phyloP scores from a whole-genome alignment of 148 eudicot genomes.

The Rhododendron griersonianum region DNA sequence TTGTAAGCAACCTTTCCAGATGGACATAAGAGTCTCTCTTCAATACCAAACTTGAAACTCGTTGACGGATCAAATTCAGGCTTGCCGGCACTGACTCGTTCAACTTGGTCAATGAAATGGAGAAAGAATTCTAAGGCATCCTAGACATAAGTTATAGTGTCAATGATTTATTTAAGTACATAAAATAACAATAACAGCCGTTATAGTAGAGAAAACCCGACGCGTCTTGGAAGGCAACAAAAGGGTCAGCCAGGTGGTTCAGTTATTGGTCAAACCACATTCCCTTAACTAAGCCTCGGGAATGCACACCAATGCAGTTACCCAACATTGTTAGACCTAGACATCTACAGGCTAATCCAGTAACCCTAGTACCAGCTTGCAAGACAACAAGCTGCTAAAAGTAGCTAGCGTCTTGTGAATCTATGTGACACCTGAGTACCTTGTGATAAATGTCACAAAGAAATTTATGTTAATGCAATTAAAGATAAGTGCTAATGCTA shows the following conservation, averaged over 20 bases:
- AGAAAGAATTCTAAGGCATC: conserved; percentile 95
- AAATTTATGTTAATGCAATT: background rate
- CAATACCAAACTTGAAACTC: conserved; percentile 91
- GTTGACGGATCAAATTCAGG: conserved; percentile 74
- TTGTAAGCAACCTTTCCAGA: conserved; percentile 95
- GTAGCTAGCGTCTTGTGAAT: background rate
- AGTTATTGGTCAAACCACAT: background rate
- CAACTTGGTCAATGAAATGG: conserved; percentile 93
- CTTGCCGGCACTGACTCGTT: conserved; percentile 65
- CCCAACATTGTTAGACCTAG: background rate
- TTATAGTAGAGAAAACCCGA: background rate
- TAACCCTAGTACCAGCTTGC: background rate
- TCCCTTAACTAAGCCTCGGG: background rate
- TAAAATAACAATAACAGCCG: background rate
- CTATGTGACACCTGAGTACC: background rate
- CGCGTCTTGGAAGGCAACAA: background rate
- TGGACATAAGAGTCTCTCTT: conserved; percentile 82
- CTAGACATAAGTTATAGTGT: conserved; percentile 32
- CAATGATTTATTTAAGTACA: background rate
- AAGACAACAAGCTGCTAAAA: background rate
- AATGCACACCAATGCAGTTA: background rate
- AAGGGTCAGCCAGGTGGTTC: background rate
- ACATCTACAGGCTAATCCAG: background rate
- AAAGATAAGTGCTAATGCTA: background rate
- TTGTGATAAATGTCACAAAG: background rate